Evolutionary conservation across 2,329 filamentous ascomycete genomes (phyloP).

Genomic region (Botrytis fabae): DNA sequence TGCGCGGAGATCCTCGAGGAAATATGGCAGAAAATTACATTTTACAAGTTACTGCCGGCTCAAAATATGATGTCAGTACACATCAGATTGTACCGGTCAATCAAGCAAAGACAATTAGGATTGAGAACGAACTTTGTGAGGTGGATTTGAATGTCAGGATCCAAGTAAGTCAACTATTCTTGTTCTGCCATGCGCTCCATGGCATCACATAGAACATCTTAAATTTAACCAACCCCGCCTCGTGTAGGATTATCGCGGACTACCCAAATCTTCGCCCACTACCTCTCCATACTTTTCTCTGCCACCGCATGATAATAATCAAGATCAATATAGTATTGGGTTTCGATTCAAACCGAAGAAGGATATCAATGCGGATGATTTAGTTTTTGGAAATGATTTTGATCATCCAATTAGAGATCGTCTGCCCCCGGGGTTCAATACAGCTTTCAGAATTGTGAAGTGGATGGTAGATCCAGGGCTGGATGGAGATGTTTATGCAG

Average conservation of each 20-base stretch:
- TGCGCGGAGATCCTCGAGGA: not conserved
- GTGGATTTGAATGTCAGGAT: conserved; percentile 74
- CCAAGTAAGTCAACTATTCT: conserved; percentile 52
- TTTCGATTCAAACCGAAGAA: conserved; percentile 74
- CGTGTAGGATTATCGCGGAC: conserved; percentile 57
- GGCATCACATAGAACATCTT: not conserved
- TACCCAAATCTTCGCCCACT: conserved; percentile 67
- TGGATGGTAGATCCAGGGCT: conserved; percentile 91
- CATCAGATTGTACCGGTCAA: conserved; percentile 79
- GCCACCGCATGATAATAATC: conserved; percentile 62
- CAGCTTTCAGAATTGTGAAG: conserved; percentile 80
- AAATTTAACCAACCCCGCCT: conserved; percentile 20
- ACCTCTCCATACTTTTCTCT: conserved; percentile 77
- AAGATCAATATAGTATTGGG: conserved; percentile 82
- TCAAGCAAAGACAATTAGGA: conserved; percentile 57
- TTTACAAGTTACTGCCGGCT: conserved; percentile 78
- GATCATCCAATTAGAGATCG: conserved; percentile 84
- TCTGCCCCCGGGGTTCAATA: conserved; percentile 81
- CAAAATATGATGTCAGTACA: conserved; percentile 69
- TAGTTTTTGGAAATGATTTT: conserved; percentile 96
- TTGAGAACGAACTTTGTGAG: conserved; percentile 64
- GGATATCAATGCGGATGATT: conserved; percentile 48
- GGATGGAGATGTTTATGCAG: conserved; percentile 85
- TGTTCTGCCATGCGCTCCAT: conserved; percentile 34
- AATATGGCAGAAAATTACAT: conserved; percentile 71